Percentiles rank a stretch among this genome's conserved stretches.
These are phyloP conservation scores for Candida odintsovae DNA, from an alignment of 805 yeast genomes.

Conservation along the genomic window DNA sequence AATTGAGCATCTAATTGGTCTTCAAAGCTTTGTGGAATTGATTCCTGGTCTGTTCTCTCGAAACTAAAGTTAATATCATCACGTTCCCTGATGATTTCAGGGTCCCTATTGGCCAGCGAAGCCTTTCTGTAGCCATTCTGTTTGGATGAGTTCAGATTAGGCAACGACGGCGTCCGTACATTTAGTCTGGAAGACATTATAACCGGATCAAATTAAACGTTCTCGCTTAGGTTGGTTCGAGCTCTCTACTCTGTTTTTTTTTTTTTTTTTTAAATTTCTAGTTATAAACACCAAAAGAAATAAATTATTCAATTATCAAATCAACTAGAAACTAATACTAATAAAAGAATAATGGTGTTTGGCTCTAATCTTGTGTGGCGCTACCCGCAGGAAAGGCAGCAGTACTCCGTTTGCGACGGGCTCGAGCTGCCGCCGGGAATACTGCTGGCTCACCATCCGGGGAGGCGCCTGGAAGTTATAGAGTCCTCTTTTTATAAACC, in stretches of 20 bases:
- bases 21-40: not conserved
- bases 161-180: not conserved
- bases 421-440: conserved; percentile 29
- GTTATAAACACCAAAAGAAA: no score
- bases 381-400: conserved; percentile 20
- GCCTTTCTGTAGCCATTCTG: not conserved
- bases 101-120: not conserved
- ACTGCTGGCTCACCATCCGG: conserved; percentile 19
- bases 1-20: not conserved
- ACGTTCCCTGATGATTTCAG: not conserved
- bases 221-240: no score
- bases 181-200: not conserved
- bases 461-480: conserved; percentile 11
- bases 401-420: conserved; percentile 28
- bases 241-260: no score
- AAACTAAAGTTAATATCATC: not conserved
- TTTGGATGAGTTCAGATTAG: not conserved
- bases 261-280: no score
- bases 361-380: conserved; percentile 29
- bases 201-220: not conserved
- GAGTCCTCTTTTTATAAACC: conserved; percentile 24
- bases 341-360: no score
- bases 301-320: not conserved
- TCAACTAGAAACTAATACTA: no score
- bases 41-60: not conserved